These are phyloP conservation scores for Spizellomyces punctatus DNA, from an alignment of 192 early-diverging fungal genomes.

Conservation along the genomic window DNA sequence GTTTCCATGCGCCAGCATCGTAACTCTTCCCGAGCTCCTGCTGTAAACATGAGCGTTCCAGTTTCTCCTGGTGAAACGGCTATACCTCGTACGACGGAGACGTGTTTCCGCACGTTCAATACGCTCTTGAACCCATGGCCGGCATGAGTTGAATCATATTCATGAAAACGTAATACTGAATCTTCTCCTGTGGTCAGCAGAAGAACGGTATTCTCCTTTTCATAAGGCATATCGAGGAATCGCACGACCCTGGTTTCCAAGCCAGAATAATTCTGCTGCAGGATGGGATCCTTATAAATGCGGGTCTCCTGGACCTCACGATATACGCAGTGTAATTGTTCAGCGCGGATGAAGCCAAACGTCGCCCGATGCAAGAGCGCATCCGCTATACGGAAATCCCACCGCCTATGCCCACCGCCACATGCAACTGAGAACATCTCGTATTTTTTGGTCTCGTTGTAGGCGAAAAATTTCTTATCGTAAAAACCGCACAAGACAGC, in stretches of 20 bases:
- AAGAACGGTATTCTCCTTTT: neutral
- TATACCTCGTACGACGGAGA: slow-evolving; percentile 55
- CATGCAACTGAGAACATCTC: slow-evolving; percentile 71
- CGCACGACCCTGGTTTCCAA: slow-evolving; percentile 61
- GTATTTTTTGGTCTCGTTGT: slow-evolving; percentile 68
- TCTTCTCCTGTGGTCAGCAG: slow-evolving; percentile 40
- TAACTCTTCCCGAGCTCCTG: slow-evolving; percentile 66
- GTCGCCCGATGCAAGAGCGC: slow-evolving; percentile 48
- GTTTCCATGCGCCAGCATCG: slow-evolving; percentile 61
- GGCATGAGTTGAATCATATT: slow-evolving; percentile 4
- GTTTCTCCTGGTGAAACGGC: slow-evolving; percentile 34
- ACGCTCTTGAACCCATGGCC: neutral
- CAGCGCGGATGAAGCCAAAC: slow-evolving; percentile 63
- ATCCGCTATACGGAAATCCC: slow-evolving; percentile 64
- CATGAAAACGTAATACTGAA: slow-evolving; percentile 35
- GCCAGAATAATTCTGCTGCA: slow-evolving; percentile 65
- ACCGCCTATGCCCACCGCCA: slow-evolving; percentile 73
- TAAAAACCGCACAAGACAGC: slow-evolving; percentile 73
- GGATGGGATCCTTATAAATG: slow-evolving; percentile 56
- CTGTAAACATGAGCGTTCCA: slow-evolving; percentile 52
- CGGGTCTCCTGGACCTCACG: slow-evolving; percentile 31
- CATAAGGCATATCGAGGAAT: slow-evolving; percentile 32
- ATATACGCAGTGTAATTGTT: slow-evolving; percentile 21
- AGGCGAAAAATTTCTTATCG: slow-evolving; percentile 69
- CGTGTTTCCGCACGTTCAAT: slow-evolving; percentile 47